These are phyloP conservation scores for Fusarium robinianum DNA, from an alignment of 2,329 filamentous ascomycete genomes.

Conservation along the genomic window DNA sequence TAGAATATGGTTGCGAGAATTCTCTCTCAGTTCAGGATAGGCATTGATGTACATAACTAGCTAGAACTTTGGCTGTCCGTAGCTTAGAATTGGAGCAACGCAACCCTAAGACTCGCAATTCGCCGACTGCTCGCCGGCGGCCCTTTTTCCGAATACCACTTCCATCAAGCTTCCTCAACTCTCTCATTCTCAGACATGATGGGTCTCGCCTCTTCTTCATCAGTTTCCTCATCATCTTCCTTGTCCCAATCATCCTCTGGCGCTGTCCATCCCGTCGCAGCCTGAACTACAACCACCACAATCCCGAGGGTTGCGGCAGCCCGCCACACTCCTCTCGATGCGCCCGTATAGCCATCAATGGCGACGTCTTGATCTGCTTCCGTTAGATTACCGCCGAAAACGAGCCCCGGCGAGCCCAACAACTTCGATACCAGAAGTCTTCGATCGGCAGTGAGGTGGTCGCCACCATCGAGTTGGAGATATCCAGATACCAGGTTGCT, in stretches of 20 bases:
- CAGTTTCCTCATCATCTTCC: conserved; percentile 46
- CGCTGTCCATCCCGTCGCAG: conserved; percentile 55
- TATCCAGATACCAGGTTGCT: conserved; percentile 62
- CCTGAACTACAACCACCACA: conserved; percentile 53
- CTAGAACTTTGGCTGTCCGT: no score
- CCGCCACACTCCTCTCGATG: conserved; percentile 52
- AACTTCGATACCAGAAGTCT: conserved; percentile 51
- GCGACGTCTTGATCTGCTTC: conserved; percentile 51
- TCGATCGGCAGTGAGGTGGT: conserved; percentile 41
- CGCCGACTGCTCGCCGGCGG: no score
- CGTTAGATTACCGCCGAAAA: conserved; percentile 50
- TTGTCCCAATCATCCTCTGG: conserved; percentile 54
- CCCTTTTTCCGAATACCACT: not conserved
- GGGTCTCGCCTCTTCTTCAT: conserved; percentile 37
- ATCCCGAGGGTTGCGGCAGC: conserved; percentile 51
- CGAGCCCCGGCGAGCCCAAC: conserved; percentile 56
- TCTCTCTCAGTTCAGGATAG: no score
- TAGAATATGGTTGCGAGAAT: no score
- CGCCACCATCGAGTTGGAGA: conserved; percentile 47
- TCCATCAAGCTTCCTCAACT: conserved; percentile 37
- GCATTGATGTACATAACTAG: no score
- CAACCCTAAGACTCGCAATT: no score
- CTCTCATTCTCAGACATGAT: conserved; percentile 38
- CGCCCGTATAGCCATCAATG: conserved; percentile 52
- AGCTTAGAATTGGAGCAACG: no score